Evolutionary conservation across 208 protist genomes (phyloP).

Genomic region (Borovskyia barvae): DNA sequence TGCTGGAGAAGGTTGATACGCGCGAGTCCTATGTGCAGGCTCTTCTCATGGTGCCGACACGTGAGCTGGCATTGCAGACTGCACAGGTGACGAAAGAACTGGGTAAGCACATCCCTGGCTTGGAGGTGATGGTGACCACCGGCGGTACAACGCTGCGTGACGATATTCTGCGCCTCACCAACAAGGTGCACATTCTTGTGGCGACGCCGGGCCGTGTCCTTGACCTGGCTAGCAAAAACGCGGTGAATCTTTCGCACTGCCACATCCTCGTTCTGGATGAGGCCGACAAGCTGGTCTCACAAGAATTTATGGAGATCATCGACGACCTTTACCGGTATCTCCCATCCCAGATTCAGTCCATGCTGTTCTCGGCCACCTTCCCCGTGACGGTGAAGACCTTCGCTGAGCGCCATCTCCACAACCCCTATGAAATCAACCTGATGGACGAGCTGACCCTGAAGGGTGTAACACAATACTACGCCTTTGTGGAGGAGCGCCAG

Average conservation of each 20-base stretch:
- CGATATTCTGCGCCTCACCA: slow-evolving; percentile 97
- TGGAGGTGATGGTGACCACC: slow-evolving; percentile 97
- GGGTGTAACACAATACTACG: slow-evolving; percentile 99
- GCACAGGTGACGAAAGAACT: slow-evolving; percentile 98
- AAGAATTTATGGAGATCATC: slow-evolving; percentile 96
- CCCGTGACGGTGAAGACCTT: slow-evolving; percentile 95
- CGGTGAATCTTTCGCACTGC: slow-evolving; percentile 94
- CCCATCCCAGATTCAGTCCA: slow-evolving; percentile 91
- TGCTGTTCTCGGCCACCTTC: slow-evolving; percentile 99
- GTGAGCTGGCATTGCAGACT: slow-evolving; percentile 98
- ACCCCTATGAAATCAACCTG: slow-evolving; percentile 98
- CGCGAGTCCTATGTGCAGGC: slow-evolving; percentile 94
- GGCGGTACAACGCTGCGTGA: slow-evolving; percentile 98
- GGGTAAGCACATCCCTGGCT: slow-evolving; percentile 95
- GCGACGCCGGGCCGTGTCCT: slow-evolving; percentile 98
- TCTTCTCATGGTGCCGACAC: slow-evolving; percentile 97
- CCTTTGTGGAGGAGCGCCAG: slow-evolving; percentile 98
- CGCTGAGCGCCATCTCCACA: slow-evolving; percentile 91
- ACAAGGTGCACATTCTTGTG: slow-evolving; percentile 98
- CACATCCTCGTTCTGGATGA: slow-evolving; percentile 97
- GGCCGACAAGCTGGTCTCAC: slow-evolving; percentile 98
- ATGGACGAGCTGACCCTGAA: slow-evolving; percentile 99
- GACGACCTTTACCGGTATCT: slow-evolving; percentile 94
- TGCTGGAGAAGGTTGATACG: slow-evolving; percentile 96
- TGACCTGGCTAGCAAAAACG: slow-evolving; percentile 96